A percentile compares a stretch with the other conserved stretches of the same genome.
These are phyloP conservation scores for Monocercomonoides exilis DNA, from an alignment of 78 protist species.

Conservation along the genomic window DNA sequence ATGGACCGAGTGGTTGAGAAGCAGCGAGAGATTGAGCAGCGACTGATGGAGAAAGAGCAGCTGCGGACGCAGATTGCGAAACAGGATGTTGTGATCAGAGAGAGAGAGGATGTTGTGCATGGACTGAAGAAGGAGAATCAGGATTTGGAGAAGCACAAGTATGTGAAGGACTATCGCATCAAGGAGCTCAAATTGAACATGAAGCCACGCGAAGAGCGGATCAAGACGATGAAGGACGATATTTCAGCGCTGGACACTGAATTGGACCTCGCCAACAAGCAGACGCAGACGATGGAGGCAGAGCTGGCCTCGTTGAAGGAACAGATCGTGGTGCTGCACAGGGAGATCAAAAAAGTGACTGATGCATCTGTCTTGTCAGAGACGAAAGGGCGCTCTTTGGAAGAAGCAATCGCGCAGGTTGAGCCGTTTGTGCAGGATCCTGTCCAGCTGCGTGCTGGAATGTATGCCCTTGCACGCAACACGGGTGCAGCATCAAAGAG, in stretches of 20 bases:
- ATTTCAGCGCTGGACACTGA: neutral
- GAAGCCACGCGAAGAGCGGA: constrained; percentile 1
- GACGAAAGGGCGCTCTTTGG: neutral
- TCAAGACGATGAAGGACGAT: neutral
- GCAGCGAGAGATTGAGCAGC: neutral
- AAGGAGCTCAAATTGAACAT: constrained; percentile 14
- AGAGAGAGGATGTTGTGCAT: neutral
- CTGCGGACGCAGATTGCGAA: neutral
- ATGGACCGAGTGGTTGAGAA: neutral
- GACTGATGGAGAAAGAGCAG: neutral
- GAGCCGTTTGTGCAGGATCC: neutral
- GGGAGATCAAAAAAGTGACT: neutral
- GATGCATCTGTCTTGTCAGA: neutral
- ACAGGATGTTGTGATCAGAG: neutral
- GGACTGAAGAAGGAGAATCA: constrained; percentile 4
- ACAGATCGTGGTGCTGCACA: neutral
- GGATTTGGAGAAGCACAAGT: constrained; percentile 20
- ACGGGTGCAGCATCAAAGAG: neutral
- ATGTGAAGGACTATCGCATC: constrained; percentile 15
- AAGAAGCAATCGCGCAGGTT: neutral
- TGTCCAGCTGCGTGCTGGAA: neutral
- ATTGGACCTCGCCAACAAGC: neutral
- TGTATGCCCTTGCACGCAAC: neutral
- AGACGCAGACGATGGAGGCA: neutral
- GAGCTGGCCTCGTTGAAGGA: neutral